These are phyloP conservation scores for Antrodiella citrinella DNA, from an alignment of 768 basidiomycete genomes.

Conservation along the genomic window DNA sequence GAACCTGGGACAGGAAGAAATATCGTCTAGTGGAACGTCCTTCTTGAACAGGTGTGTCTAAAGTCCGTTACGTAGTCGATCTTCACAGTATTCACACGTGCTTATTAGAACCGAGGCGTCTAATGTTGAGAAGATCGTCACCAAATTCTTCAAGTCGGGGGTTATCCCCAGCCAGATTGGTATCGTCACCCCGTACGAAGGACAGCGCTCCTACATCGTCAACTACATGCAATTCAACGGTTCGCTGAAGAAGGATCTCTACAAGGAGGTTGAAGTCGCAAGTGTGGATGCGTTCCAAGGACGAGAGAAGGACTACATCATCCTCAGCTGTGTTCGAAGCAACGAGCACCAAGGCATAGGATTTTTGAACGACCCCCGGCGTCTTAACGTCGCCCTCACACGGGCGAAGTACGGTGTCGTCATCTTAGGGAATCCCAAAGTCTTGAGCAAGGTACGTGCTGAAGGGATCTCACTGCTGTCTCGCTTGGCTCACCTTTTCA, in stretches of 20 bases:
- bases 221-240: conserved; percentile 99
- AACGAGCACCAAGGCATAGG: conserved; percentile 99
- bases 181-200: conserved; percentile 98
- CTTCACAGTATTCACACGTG: conserved; percentile 2
- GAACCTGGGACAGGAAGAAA: conserved; percentile 97
- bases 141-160: conserved; percentile 99
- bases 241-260: conserved; percentile 96
- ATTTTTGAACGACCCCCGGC: conserved; percentile 95
- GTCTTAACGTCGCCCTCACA: conserved; percentile 94
- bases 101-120: conserved; percentile 84
- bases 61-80: conserved; percentile 9
- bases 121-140: conserved; percentile 99
- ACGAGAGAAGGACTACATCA: conserved; percentile 99
- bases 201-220: conserved; percentile 95
- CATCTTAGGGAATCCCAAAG: conserved; percentile 99
- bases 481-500: conserved; percentile 10
- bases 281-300: conserved; percentile 99
- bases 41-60: conserved; percentile 79
- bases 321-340: conserved; percentile 93
- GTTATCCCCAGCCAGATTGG: conserved; percentile 95
- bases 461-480: conserved; percentile 3
- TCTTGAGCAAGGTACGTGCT: conserved; percentile 84
- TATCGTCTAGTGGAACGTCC: conserved; percentile 95
- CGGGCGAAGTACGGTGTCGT: conserved; percentile 98
- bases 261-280: conserved; percentile 99